Evolutionary conservation across 140 eudicot species (phyloP), one percentile per base, ranked within the genome.

Genomic region (Flaveria floridana): DNA sequence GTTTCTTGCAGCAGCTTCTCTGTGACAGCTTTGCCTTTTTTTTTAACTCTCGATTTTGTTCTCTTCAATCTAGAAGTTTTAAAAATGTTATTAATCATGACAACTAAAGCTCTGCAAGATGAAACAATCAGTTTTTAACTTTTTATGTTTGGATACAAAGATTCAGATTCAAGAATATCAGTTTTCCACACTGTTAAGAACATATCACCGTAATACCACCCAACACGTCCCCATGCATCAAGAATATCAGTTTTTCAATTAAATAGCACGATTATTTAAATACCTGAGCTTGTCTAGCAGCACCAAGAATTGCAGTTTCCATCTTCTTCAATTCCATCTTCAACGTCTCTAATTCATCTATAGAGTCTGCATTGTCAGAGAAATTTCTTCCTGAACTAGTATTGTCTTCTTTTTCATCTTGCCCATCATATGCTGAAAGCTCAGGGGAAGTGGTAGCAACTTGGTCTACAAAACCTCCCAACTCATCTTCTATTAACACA

Each of bases 281-380:
- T 85, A 89, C 90, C 92, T 85, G 88, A 74, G 96, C 87, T 87
- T 87, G 90, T 83, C 88, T 86, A 66, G 98, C 96, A 81, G 96
- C 96, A 78, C 96, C 96, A 16, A 85, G 87, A 71, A 92, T 80
- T 77, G 89, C 92, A 74, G 84, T 61, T 78, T 89, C 97, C 97
- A 86, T 34, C 7, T 34, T 89, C 87, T 87, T 87, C 76, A 92
- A 81, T 44, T 92, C 96, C 68, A 73, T 85, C 85, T 85, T 91
- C 71, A 91, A 56, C 82, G 79, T 85, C 88, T 84, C 86, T 73
- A 85, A 71, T 82, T 91, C 96, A 76, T 72, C 71, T 51, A 37
- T 69, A 46, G 87, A 77, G 70, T 80, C 82, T 26, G 70, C 78
- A 72, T 72, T 65, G 18, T 73, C 78, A 2, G 77, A 25, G 2